Conservation (phyloP, 2,329 filamentous ascomycete genomes). For the Zopfia rhizophila region DNA sequence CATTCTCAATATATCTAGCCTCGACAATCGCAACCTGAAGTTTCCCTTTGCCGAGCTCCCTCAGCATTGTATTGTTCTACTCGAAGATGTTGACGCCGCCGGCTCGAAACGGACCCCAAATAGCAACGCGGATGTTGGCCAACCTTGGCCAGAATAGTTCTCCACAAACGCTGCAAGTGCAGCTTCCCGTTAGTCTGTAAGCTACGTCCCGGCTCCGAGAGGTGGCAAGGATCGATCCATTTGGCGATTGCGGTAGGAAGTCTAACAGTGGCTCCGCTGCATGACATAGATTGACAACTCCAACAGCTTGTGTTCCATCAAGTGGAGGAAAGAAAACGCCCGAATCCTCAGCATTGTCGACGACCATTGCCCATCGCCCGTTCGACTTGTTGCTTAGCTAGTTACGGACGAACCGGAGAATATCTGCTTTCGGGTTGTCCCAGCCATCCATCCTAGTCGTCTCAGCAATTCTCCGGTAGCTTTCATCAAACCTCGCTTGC, state of each 20-base stretch:
- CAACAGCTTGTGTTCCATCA: not conserved
- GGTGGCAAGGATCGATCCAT: conserved; percentile 26
- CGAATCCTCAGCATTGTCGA: conserved; percentile 44
- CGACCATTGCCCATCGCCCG: conserved; percentile 42
- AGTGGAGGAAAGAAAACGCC: conserved; percentile 12
- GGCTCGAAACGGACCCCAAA: too few relatives aligned
- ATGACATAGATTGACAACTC: not conserved
- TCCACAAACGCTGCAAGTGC: too few relatives aligned
- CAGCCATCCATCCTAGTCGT: conserved; percentile 30
- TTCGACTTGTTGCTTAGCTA: conserved; percentile 34
- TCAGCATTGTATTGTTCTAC: conserved; percentile 18
- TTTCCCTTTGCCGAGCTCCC: conserved; percentile 20
- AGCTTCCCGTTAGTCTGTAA: conserved; percentile 28
- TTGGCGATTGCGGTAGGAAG: conserved; percentile 21
- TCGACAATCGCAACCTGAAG: conserved; percentile 20
- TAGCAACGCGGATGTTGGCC: too few relatives aligned
- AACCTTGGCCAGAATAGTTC: too few relatives aligned
- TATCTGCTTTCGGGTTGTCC: conserved; percentile 35
- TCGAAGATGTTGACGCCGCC: conserved; percentile 32
- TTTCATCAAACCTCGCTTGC: conserved; percentile 33
- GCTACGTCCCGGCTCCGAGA: conserved; percentile 26
- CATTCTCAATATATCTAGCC: conserved; percentile 16
- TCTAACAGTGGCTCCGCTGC: conserved; percentile 7
- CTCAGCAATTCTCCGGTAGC: conserved; percentile 39
- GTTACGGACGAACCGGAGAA: conserved; percentile 32